Evolutionary conservation across 2,329 filamentous ascomycete species (phyloP).

Genomic region (Boeremia exigua): DNA sequence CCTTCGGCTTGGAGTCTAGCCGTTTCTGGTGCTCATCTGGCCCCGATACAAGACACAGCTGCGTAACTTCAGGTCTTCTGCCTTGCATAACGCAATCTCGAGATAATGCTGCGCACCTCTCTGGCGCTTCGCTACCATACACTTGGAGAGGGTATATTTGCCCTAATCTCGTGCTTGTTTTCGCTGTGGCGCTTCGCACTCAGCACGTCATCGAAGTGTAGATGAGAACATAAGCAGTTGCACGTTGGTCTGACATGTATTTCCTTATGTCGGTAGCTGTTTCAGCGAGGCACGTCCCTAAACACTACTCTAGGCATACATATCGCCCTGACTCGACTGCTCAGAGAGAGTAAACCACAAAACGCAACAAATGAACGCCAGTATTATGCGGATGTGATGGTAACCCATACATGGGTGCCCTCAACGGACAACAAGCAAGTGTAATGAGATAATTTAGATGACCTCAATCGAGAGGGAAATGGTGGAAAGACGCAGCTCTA

Average conservation of each 20-base stretch:
- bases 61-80: constrained; percentile 13
- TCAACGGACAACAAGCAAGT: neutral
- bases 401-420: neutral
- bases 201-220: constrained; percentile 23
- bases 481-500: constrained; percentile 7
- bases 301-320: neutral
- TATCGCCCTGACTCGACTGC: neutral
- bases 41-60: constrained; percentile 15
- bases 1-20: constrained; percentile 33
- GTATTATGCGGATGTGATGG: constrained; percentile 6
- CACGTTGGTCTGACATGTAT: constrained; percentile 7
- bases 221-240: constrained; percentile 1
- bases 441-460: neutral
- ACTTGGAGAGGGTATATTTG: neutral
- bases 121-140: neutral
- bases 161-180: neutral
- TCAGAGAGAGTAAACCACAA: neutral
- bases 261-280: neutral
- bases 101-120: constrained; percentile 4
- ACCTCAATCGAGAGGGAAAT: neutral
- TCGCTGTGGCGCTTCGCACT: neutral
- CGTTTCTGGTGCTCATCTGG: constrained; percentile 14
- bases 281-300: constrained; percentile 9
- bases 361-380: constrained; percentile 7
- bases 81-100: constrained; percentile 3